A percentile compares a stretch with the other conserved stretches of the same genome.
These are phyloP conservation scores for Scedosporium aurantiacum DNA, from an alignment of 2,329 filamentous ascomycete species.

Conservation along the genomic window DNA sequence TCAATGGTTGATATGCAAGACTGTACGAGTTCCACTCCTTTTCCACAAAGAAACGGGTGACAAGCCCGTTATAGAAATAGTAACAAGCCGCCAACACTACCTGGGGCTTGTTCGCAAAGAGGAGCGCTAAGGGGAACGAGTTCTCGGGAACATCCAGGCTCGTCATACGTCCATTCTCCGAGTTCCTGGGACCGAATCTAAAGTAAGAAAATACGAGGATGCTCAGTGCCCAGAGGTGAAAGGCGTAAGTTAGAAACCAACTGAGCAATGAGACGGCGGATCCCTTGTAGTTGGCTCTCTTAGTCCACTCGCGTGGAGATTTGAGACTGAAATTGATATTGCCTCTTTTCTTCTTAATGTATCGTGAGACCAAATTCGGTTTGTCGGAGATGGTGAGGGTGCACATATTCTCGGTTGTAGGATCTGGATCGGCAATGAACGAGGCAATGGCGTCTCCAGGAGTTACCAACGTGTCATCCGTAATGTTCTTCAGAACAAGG, in stretches of 20 bases:
- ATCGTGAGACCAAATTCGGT: not conserved
- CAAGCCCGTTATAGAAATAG: constrained; percentile 32
- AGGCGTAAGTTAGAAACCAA: constrained; percentile 22
- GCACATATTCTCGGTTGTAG: constrained; percentile 24
- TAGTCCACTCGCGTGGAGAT: constrained; percentile 31
- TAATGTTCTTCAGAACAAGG: not conserved
- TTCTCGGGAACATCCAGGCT: constrained; percentile 20
- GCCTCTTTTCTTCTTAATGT: constrained; percentile 9
- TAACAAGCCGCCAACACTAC: constrained; percentile 37
- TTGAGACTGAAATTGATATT: constrained; percentile 22
- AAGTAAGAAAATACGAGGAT: constrained; percentile 24
- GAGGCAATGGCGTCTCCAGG: constrained; percentile 38
- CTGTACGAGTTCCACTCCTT: constrained; percentile 4
- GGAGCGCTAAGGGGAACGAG: constrained; percentile 10
- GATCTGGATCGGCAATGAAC: constrained; percentile 34
- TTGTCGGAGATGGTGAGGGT: constrained; percentile 11
- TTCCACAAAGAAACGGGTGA: constrained; percentile 13
- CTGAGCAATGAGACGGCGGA: constrained; percentile 28
- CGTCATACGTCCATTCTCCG: constrained; percentile 6
- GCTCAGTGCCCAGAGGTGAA: not conserved
- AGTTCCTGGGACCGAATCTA: constrained; percentile 25
- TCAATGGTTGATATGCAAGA: constrained; percentile 6
- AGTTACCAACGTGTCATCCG: constrained; percentile 30
- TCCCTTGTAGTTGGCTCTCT: constrained; percentile 27
- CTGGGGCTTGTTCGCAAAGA: constrained; percentile 24